These are phyloP conservation scores for Boletus pseudo-olivaceus DNA, from an alignment of 768 basidiomycete genomes.

Conservation along the genomic window DNA sequence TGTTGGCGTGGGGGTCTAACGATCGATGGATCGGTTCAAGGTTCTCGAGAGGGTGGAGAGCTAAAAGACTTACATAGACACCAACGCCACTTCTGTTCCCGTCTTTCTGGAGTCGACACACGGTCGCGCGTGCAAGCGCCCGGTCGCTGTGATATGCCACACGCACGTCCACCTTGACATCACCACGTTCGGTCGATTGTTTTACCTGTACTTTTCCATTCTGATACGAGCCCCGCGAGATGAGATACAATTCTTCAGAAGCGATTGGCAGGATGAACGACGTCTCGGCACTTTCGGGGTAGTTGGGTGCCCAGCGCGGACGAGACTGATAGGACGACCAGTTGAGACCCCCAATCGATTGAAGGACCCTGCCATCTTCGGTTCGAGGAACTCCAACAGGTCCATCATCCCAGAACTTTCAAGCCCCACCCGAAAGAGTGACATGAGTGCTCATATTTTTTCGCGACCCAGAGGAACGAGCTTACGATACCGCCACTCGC, in stretches of 20 bases:
- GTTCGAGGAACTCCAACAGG: constrained; percentile 3
- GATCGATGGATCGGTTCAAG: neutral
- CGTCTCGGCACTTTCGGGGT: constrained; percentile 15
- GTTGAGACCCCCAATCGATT: constrained; percentile 5
- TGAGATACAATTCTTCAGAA: constrained; percentile 31
- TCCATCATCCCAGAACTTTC: neutral
- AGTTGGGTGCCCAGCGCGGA: constrained; percentile 20
- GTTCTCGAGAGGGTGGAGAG: neutral
- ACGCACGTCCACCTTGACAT: constrained; percentile 29
- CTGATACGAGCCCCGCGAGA: constrained; percentile 32
- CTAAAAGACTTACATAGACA: constrained; percentile 29
- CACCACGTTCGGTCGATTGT: constrained; percentile 8
- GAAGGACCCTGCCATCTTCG: constrained; percentile 17
- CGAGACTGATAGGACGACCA: constrained; percentile 14
- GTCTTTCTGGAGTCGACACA: constrained; percentile 30
- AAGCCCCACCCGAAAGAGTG: no score
- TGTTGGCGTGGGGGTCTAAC: constrained; percentile 14
- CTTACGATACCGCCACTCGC: neutral
- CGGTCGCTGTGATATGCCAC: constrained; percentile 25
- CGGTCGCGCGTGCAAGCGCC: constrained; percentile 26
- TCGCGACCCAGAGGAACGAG: neutral
- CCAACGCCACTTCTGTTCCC: constrained; percentile 34
- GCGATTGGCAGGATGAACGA: constrained; percentile 29
- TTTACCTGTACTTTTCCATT: constrained; percentile 17
- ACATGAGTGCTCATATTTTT: no score